Conservation (phyloP, 768 basidiomycete genomes). For the Mycena leptocephala region DNA sequence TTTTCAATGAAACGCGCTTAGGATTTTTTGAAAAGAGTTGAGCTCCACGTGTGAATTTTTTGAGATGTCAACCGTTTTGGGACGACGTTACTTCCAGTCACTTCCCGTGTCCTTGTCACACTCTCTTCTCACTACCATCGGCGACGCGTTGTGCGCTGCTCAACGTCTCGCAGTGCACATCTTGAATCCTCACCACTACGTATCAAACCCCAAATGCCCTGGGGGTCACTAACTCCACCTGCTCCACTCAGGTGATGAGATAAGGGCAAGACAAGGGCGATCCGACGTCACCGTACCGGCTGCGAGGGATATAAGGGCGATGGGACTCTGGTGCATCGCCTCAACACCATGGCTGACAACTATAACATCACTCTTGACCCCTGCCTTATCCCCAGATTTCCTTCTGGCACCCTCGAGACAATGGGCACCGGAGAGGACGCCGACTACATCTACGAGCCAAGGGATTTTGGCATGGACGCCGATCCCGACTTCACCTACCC, state of each 20-base stretch:
- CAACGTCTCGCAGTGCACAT: background rate
- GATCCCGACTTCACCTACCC: background rate
- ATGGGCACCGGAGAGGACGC: background rate
- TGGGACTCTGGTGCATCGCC: background rate
- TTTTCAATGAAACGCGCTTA: too few relatives aligned
- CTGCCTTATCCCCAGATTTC: background rate
- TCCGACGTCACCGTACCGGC: too few relatives aligned
- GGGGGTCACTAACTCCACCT: too few relatives aligned
- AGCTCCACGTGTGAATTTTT: too few relatives aligned
- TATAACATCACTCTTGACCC: background rate
- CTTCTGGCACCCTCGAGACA: background rate
- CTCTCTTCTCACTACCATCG: background rate
- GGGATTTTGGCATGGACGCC: background rate
- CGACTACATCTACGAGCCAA: background rate
- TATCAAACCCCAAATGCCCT: background rate
- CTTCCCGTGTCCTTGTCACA: background rate
- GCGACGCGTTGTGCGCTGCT: background rate
- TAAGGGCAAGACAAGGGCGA: too few relatives aligned
- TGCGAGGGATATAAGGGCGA: too few relatives aligned
- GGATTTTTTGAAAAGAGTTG: too few relatives aligned
- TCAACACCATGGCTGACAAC: background rate
- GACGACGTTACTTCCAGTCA: background rate
- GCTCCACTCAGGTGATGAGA: too few relatives aligned
- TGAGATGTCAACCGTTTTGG: too few relatives aligned
- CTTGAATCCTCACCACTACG: background rate